These are phyloP conservation scores for Roridomyces roridus DNA, from an alignment of 768 basidiomycete species.

Conservation along the genomic window DNA sequence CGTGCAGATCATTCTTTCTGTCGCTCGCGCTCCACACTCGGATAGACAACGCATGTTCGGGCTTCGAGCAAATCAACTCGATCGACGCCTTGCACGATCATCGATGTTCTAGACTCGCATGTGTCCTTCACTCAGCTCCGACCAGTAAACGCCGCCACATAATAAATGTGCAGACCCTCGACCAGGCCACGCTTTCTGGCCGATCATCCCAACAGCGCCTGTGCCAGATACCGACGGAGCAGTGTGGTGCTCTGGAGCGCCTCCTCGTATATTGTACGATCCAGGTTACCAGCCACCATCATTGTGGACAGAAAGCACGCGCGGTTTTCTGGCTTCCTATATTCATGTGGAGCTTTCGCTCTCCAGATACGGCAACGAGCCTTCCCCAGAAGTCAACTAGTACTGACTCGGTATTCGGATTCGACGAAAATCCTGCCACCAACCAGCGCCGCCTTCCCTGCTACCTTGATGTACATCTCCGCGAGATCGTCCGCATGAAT, in stretches of 20 bases:
- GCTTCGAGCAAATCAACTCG: no score
- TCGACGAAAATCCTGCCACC: constrained; percentile 48
- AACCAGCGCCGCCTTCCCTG: constrained; percentile 43
- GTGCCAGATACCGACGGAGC: constrained; percentile 44
- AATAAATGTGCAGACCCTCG: constrained; percentile 51
- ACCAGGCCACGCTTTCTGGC: constrained; percentile 47
- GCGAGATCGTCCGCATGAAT: constrained; percentile 55
- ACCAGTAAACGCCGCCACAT: no score
- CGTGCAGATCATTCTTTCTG: no score
- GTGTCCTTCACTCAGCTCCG: no score
- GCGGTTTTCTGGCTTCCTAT: constrained; percentile 40
- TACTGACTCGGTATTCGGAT: constrained; percentile 47
- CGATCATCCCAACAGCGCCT: constrained; percentile 49
- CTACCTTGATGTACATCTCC: constrained; percentile 45
- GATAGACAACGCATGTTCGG: no score
- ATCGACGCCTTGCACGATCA: no score
- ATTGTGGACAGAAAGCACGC: constrained; percentile 28
- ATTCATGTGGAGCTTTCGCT: constrained; percentile 40
- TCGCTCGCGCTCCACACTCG: no score
- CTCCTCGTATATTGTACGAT: constrained; percentile 40
- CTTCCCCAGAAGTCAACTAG: constrained; percentile 45
- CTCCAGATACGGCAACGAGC: constrained; percentile 45
- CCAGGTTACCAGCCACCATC: no score
- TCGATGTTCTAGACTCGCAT: no score
- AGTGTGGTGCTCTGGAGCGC: constrained; percentile 38